Evolutionary conservation across 305 asterid species (phyloP), one percentile per base, ranked within the genome.

Genomic region (Fraxinus greggii): DNA sequence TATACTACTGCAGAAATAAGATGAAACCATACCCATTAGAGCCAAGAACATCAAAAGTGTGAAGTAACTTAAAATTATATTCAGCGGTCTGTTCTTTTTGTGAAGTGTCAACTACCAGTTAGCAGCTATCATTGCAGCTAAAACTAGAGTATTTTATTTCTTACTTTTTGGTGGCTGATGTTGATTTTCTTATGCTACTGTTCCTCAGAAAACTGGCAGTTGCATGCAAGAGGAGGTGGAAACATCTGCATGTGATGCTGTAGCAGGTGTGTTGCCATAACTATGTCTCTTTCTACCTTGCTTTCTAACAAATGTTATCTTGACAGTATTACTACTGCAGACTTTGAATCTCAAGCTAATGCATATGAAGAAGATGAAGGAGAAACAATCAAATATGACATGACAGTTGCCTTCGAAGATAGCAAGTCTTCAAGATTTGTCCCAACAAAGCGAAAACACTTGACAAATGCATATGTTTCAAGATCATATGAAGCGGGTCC

Each of bases 141-240:
- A 29, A 29, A 5, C 21, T 28, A 4, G 9, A 12, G 9, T 4
- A 28, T 10, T 26, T 26, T 67, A 67, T 26, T 29, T 2, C 0
- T 67, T 63, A 24, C 72, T 63, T 67, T 13, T 1, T 29, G 74
- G 38, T 67, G 4, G 38, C 21, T 28, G 74, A 12, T 67, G 61
- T 84, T 65, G 17, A 67, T 73, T 86, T 51, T 73, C 24, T 81
- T 74, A 76, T 36, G 32, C 56, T 32, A 63, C 86, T 85, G 63
- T 78, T 85, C 77, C 80, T 85, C 92, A 95, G 98, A 91, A 82
- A 88, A 85, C 87, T 86, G 90, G 90, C 76, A 81, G 91, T 85
- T 82, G 87, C 81, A 81, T 84, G 83, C 91, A 81, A 84, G 98
- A 92, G 88, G 98, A 92, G 86, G 94, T 89, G 88, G 98, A 88